Evolutionary conservation across 1,139 yeast species (phyloP), one percentile per base, ranked within the genome.

Genomic region (Lodderomyces beijingensis): DNA sequence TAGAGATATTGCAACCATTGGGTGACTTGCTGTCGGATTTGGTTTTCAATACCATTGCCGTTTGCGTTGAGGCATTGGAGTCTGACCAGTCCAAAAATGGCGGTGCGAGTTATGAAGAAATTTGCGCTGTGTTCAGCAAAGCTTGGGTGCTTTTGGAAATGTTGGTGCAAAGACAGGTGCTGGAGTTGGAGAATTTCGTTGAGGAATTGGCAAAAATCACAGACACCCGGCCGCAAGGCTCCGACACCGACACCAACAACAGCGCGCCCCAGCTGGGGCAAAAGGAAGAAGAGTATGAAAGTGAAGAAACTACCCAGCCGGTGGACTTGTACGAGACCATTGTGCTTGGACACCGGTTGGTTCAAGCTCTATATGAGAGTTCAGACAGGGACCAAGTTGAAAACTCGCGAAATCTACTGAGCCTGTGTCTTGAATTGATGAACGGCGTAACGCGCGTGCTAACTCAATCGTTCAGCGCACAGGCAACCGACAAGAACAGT

Each of bases 31-130:
- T 41, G 3, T 15, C n/a, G 1, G 78, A 72, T 46, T 53, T 72
- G 34, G 47, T 63, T 17, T 72, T 57, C 49, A 75, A 74, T 41
- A 52, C 65, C 14, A 75, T 68, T 0, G 47, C 72, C 30, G 74
- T 68, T 2, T 70, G 69, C 39, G 63, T 65, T 6, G 79, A 74
- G 38, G 59, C 60, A 10, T 49, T 74, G 25, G 80, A 74, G 35
- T 54, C 48, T 5, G 20, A 14, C 11, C n/a, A n/a, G n/a, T n/a
- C n/a, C n/a, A n/a, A n/a, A n/a, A n/a, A n/a, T n/a, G n/a, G n/a
- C n/a, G n/a, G n/a, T n/a, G 22, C 25, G 12, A 17, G 5, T 14
- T 51, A 47, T 3, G 59, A 55, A 16, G 50, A 49, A 5, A 46
- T 49, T 5, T 19, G 22, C n/a, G n/a, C n/a, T n/a, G n/a, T n/a